Conservation (phyloP, 805 yeast species). For the Limtongia smithiae region DNA sequence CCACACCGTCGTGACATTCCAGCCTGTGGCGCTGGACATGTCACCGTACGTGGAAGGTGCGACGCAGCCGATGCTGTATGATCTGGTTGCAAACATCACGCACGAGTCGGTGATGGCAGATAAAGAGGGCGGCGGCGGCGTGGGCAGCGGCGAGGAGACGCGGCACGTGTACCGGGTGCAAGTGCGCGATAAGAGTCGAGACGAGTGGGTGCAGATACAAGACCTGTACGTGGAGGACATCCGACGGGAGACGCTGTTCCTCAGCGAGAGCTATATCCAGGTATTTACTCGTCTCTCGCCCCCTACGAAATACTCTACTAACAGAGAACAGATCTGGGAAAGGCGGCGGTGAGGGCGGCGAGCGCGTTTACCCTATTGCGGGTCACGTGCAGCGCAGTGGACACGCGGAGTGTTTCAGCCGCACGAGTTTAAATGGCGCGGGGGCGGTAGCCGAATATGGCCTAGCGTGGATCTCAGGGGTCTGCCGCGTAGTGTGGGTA, state of each 20-base stretch:
- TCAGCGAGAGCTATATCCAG: constrained; percentile 62
- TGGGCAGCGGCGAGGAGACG: constrained; percentile 34
- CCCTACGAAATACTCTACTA: too few relatives aligned
- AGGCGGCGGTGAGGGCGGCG: constrained; percentile 8
- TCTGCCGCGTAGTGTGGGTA: too few relatives aligned
- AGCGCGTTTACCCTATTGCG: too few relatives aligned
- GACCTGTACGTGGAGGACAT: constrained; percentile 48
- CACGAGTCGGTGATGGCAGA: constrained; percentile 39
- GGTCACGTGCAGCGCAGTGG: too few relatives aligned
- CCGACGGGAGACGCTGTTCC: constrained; percentile 57
- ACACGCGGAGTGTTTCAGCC: too few relatives aligned
- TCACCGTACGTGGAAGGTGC: constrained; percentile 33
- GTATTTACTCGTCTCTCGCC: too few relatives aligned
- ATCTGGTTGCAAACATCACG: constrained; percentile 49
- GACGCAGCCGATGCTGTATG: constrained; percentile 38
- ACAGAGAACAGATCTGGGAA: constrained; percentile 25
- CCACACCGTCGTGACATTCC: constrained; percentile 62
- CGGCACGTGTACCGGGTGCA: constrained; percentile 50
- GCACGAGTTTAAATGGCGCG: too few relatives aligned
- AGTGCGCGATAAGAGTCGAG: constrained; percentile 40
- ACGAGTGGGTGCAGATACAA: constrained; percentile 58
- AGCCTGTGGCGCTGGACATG: constrained; percentile 43
- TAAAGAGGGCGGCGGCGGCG: too few relatives aligned
- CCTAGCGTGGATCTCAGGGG: too few relatives aligned
- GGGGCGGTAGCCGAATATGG: too few relatives aligned